A percentile compares a stretch with the other conserved stretches of the same genome.
Conservation (phyloP, 208 protist species). For the Leishmania amazonensis region DNA sequence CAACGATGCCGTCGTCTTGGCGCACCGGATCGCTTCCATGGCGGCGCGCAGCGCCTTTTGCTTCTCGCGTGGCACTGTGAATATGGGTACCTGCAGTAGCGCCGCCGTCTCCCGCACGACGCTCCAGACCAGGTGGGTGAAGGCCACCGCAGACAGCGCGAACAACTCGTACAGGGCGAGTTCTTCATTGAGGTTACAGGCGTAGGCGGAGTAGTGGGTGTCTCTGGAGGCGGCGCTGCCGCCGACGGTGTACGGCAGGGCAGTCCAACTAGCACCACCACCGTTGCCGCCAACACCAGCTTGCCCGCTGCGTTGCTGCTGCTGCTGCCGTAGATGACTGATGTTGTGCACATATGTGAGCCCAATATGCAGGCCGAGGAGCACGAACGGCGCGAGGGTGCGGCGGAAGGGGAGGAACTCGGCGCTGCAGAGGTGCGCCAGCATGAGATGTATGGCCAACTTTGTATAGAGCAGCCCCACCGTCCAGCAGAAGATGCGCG, state of each 20-base stretch:
- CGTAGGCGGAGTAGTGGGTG: slow-evolving; percentile 34
- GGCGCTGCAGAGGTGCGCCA: slow-evolving; percentile 64
- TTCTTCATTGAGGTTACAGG: slow-evolving; percentile 58
- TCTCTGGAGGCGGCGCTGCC: not conserved
- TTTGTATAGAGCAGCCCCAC: slow-evolving; percentile 83
- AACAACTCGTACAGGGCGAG: slow-evolving; percentile 73
- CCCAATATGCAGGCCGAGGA: slow-evolving; percentile 55
- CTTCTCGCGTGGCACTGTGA: slow-evolving; percentile 58
- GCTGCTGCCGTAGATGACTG: slow-evolving; percentile 21
- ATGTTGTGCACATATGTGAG: slow-evolving; percentile 59
- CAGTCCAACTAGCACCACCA: not conserved
- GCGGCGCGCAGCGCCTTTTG: slow-evolving; percentile 38
- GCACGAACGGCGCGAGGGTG: slow-evolving; percentile 71
- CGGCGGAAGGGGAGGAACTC: slow-evolving; percentile 61
- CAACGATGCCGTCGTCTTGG: not conserved
- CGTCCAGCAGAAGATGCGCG: slow-evolving; percentile 84
- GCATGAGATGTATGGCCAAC: slow-evolving; percentile 81
- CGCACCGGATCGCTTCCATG: slow-evolving; percentile 20
- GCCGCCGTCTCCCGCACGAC: slow-evolving; percentile 44
- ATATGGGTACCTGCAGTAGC: slow-evolving; percentile 59
- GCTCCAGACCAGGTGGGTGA: slow-evolving; percentile 60
- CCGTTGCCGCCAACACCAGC: not conserved
- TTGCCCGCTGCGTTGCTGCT: not conserved
- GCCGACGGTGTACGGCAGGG: not conserved
- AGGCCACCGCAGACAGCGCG: slow-evolving; percentile 44